Base-by-base conservation (phyloP, 495 filamentous ascomycete genomes). In the Corynascus novoguineensis region DNA sequence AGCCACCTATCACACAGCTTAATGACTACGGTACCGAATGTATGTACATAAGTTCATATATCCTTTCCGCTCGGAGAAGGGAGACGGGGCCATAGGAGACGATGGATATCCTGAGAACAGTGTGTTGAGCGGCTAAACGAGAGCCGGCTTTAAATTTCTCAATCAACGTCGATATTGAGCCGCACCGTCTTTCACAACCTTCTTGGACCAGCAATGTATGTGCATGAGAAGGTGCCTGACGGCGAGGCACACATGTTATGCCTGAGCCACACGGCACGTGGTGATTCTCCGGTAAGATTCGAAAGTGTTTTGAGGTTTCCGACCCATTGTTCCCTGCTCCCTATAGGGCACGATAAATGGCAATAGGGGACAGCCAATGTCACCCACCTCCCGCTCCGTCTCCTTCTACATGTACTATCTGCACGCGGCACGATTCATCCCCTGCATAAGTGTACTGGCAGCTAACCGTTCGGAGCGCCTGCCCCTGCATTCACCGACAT, bases 91-190 rank as follows among this genome's bases (percentile, higher is more conserved):
- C 5, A 55, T 21, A 37, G 41, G 17, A 29, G 1, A 22, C 40
- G 11, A 37, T 19, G n/a, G n/a, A n/a, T 14, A 19, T 15, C n/a
- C 11, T 55, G 35, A 38, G 21, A 45, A 45, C 29, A 14, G 10
- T 7, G 53, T 38, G 53, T 17, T 10, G 42, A 24, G 48, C 62
- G 56, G 59, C 62, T 64, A 62, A 64, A 64, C 50, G 46, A 21
- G 42, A 28, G 7, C 21, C 15, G 8, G n/a, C 12, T n/a, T 8
- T 29, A 40, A 35, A 41, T 41, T 52, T 12, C n/a, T 1, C 50
- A 63, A 66, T 66, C 60, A 63, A 50, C 17, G 45, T 31, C 46
- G 31, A 60, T 58, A 65, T 47, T 56, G 44, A 5, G 48, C 24
- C 19, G 57, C 42, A 47, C 1, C 29, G 4, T 31, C 2, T 45